Percentiles rank a stretch among this genome's conserved stretches.
Conservation (phyloP, 768 basidiomycete genomes). For the Harrya chromipes region DNA sequence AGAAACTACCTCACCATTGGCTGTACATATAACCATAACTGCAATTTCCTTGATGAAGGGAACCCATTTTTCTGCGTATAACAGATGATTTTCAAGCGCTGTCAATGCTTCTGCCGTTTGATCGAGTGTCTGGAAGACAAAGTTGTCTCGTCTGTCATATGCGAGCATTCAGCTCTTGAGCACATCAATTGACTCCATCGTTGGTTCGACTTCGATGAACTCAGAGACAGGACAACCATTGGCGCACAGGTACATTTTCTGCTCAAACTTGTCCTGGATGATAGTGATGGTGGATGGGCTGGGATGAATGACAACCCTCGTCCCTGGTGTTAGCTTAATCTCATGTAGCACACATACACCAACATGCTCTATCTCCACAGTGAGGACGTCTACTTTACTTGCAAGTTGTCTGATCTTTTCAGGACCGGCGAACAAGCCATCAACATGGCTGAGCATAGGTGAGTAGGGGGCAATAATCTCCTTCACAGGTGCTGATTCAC, state of each 20-base stretch:
- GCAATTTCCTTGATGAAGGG: constrained; percentile 88
- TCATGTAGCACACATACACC: constrained; percentile 68
- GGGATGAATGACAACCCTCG: constrained; percentile 56
- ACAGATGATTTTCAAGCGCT: constrained; percentile 58
- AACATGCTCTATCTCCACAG: constrained; percentile 97
- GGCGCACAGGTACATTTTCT: constrained; percentile 56
- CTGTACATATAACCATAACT: constrained; percentile 91
- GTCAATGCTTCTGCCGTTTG: constrained; percentile 51
- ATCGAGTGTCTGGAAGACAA: constrained; percentile 55
- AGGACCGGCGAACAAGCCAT: constrained; percentile 86
- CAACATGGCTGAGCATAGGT: constrained; percentile 58
- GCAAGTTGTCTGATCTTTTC: constrained; percentile 79
- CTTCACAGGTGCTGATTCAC: constrained; percentile 82
- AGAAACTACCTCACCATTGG: constrained; percentile 66
- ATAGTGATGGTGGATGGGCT: constrained; percentile 75
- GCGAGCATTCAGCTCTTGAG: constrained; percentile 93
- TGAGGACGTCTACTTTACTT: constrained; percentile 76
- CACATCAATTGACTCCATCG: constrained; percentile 63
- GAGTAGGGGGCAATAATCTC: constrained; percentile 65
- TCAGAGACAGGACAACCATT: constrained; percentile 52
- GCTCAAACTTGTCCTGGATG: constrained; percentile 77
- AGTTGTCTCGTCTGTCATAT: constrained; percentile 96
- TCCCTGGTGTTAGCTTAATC: constrained; percentile 26
- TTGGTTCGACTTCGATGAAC: constrained; percentile 59
- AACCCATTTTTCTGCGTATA: constrained; percentile 96